These are phyloP conservation scores for Corynascus novoguineensis DNA, from an alignment of 495 filamentous ascomycete species.

Conservation along the genomic window DNA sequence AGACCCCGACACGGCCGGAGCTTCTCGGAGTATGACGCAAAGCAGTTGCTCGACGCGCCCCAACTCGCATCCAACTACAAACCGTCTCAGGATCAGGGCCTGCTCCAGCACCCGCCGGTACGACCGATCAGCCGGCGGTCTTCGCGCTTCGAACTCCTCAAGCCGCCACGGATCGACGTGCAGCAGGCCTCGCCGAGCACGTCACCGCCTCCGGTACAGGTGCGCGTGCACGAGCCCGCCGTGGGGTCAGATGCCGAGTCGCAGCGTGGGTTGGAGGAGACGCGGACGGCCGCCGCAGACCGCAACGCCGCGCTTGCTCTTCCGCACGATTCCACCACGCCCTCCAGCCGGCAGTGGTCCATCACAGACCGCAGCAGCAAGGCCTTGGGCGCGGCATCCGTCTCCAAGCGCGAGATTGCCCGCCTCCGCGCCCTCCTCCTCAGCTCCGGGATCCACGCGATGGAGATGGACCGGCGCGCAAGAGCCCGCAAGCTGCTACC, in stretches of 20 bases:
- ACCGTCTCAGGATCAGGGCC: slow-evolving; percentile 14
- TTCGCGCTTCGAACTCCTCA: slow-evolving; percentile 50
- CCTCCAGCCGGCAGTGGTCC: slow-evolving; percentile 56
- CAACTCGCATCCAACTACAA: slow-evolving; percentile 29
- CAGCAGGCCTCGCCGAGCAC: slow-evolving; percentile 44
- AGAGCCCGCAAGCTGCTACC: slow-evolving; percentile 37
- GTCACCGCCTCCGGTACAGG: slow-evolving; percentile 29
- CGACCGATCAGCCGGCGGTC: slow-evolving; percentile 36
- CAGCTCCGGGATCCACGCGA: slow-evolving; percentile 78
- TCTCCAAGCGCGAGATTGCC: slow-evolving; percentile 64
- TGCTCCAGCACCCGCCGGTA: slow-evolving; percentile 23
- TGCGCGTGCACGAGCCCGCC: slow-evolving; percentile 24
- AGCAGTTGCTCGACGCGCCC: slow-evolving; percentile 37
- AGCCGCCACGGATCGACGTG: slow-evolving; percentile 59
- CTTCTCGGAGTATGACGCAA: slow-evolving; percentile 22
- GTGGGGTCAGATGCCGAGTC: slow-evolving; percentile 37
- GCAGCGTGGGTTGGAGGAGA: slow-evolving; percentile 23
- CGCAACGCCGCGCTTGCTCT: slow-evolving; percentile 28
- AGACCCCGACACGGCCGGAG: slow-evolving; percentile 25
- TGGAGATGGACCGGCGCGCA: slow-evolving; percentile 65
- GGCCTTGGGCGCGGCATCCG: slow-evolving; percentile 29
- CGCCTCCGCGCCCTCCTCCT: slow-evolving; percentile 68
- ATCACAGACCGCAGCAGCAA: slow-evolving; percentile 60
- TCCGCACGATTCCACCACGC: slow-evolving; percentile 16
- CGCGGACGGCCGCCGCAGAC: slow-evolving; percentile 20